Conservation (phyloP, 768 basidiomycete genomes). For the Termitomyces sp. region DNA sequence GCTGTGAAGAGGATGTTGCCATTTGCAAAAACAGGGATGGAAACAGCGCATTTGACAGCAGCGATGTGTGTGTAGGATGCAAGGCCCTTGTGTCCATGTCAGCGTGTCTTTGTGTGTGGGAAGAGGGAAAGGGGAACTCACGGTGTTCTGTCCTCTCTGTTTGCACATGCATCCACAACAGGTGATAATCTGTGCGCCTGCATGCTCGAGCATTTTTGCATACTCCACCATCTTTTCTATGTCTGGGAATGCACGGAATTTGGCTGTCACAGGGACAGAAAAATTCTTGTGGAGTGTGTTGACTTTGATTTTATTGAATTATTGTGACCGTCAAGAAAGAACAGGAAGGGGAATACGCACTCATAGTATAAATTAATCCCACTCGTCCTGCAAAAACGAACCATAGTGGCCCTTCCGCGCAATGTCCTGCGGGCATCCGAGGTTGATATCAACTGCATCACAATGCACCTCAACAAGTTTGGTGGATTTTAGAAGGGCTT, state of each 20-base stretch:
- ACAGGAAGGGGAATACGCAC: background rate
- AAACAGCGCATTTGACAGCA: slow-evolving; percentile 85
- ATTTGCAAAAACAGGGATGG: slow-evolving; percentile 93
- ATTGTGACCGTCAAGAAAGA: background rate
- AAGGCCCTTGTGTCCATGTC: background rate
- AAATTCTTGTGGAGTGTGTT: background rate
- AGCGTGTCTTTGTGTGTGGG: background rate
- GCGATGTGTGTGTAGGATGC: slow-evolving; percentile 19
- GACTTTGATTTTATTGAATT: background rate
- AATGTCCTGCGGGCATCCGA: background rate
- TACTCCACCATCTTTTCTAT: slow-evolving; percentile 33
- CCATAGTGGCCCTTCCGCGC: background rate
- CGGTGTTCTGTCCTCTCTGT: slow-evolving; percentile 82
- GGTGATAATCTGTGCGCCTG: slow-evolving; percentile 92
- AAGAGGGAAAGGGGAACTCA: slow-evolving; percentile 16
- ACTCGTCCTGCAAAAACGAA: background rate
- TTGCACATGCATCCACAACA: slow-evolving; percentile 90
- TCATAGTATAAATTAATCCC: background rate
- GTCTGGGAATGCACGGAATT: background rate
- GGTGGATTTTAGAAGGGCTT: no score
- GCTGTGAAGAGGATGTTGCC: slow-evolving; percentile 54
- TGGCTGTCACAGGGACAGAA: background rate
- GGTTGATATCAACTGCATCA: background rate
- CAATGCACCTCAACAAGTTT: no score
- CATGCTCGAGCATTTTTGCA: slow-evolving; percentile 91